Percentiles rank a stretch among this genome's conserved stretches.
Evolutionary conservation across 176 grass and related monocot species (phyloP).

Genomic region (Microstegium vimineum): DNA sequence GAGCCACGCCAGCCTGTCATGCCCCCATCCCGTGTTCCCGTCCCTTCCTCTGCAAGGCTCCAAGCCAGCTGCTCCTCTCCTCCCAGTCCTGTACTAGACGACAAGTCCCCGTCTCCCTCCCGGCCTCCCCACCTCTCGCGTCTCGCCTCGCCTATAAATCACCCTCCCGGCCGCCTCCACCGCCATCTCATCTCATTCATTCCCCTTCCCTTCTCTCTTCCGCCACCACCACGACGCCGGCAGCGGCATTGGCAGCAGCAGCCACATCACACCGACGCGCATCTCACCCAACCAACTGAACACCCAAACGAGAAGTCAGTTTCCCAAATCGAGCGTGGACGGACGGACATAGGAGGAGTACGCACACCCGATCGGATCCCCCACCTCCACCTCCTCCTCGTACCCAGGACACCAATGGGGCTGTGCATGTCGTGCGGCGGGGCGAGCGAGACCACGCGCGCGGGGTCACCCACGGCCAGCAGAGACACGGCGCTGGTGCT

Average conservation of each 20-base stretch:
- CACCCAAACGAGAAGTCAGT: too few relatives aligned
- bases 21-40: not conserved
- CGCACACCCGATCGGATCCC: too few relatives aligned
- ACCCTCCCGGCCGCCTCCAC: not conserved
- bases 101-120: not conserved
- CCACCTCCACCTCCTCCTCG: too few relatives aligned
- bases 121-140: not conserved
- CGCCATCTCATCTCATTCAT: not conserved
- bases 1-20: constrained; percentile 29
- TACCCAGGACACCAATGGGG: not conserved
- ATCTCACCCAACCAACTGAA: not conserved
- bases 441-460: not conserved
- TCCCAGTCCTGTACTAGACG: not conserved
- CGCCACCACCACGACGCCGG: too few relatives aligned
- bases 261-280: not conserved
- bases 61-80: not conserved
- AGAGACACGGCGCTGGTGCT: constrained; percentile 54
- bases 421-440: constrained; percentile 40
- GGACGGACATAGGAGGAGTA: too few relatives aligned
- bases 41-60: not conserved
- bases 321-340: too few relatives aligned
- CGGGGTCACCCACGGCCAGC: too few relatives aligned
- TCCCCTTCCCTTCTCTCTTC: not conserved
- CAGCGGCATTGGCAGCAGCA: too few relatives aligned
- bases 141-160: not conserved